phyloP scores from a whole-genome alignment of 1,284 basidiomycete genomes.

The Leucoagaricus sp. region DNA sequence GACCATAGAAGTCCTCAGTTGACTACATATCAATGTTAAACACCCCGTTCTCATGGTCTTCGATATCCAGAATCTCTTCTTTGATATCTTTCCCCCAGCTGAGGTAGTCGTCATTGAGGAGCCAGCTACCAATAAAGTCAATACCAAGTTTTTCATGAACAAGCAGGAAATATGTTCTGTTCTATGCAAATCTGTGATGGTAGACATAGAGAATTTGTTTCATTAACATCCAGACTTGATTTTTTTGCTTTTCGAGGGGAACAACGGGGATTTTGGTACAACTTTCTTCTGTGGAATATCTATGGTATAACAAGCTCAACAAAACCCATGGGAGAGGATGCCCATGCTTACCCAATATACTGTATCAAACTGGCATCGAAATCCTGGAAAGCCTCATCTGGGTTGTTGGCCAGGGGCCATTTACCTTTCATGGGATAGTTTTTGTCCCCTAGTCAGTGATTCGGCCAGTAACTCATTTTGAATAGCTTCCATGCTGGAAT shows the following conservation, averaged over 20 bases:
- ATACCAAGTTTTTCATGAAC: slow-evolving; percentile 18
- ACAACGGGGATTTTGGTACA: slow-evolving; percentile 19
- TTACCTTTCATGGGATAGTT: slow-evolving; percentile 22
- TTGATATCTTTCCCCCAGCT: slow-evolving; percentile 12
- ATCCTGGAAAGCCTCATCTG: slow-evolving; percentile 16
- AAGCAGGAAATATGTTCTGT: slow-evolving; percentile 24
- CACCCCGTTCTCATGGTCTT: slow-evolving; percentile 21
- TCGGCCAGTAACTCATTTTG: slow-evolving; percentile 26
- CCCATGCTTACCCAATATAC: slow-evolving; percentile 24
- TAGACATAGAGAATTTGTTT: slow-evolving; percentile 27
- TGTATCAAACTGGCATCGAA: slow-evolving; percentile 22
- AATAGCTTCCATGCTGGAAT: slow-evolving; percentile 33
- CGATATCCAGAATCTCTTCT: slow-evolving; percentile 22
- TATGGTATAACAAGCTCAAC: slow-evolving; percentile 8
- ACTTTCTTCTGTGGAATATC: slow-evolving; percentile 25
- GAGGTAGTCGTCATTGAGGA: slow-evolving; percentile 21
- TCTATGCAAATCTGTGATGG: slow-evolving; percentile 24
- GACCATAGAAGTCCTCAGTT: slow-evolving; percentile 17
- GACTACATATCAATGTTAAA: slow-evolving; percentile 20
- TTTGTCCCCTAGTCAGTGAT: not conserved
- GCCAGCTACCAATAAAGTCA: slow-evolving; percentile 24
- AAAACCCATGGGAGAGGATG: not conserved
- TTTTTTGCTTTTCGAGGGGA: slow-evolving; percentile 20
- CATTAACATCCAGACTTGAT: slow-evolving; percentile 27
- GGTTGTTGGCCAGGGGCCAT: slow-evolving; percentile 26